phyloP scores from a whole-genome alignment of 1,139 yeast species.

The Candida frijolesensis region DNA sequence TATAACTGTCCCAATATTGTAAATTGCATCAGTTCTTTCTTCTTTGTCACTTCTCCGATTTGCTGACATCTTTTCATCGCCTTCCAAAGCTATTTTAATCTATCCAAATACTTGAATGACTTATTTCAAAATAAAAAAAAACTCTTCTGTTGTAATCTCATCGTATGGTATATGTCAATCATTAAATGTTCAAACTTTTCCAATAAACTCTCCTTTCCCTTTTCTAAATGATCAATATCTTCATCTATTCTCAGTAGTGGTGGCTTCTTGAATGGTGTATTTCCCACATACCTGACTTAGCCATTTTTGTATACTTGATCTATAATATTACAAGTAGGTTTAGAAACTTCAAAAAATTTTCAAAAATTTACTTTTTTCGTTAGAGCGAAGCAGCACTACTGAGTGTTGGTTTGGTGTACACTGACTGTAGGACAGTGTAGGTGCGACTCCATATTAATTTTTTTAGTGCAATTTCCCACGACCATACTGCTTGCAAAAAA shows the following conservation, averaged over 20 bases:
- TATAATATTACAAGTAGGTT: conserved; percentile 4
- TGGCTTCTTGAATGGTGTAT: not conserved
- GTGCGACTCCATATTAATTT: conserved; percentile 2
- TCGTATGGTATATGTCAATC: not conserved
- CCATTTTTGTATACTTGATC: conserved; percentile 42
- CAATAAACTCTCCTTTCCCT: not conserved
- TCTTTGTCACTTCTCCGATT: not conserved
- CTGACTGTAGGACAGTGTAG: not conserved
- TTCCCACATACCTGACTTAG: conserved; percentile 61
- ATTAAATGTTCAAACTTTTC: not conserved
- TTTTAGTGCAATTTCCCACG: not conserved
- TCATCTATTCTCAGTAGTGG: conserved; percentile 1
- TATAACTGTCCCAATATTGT: not conserved
- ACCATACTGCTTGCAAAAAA: not conserved
- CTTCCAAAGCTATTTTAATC: not conserved
- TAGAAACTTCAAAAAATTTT: conserved; percentile 10
- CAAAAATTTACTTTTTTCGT: conserved; percentile 7
- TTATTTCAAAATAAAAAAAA: not conserved
- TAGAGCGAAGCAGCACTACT: not conserved
- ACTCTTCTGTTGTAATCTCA: not conserved
- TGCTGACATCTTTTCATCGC: not conserved
- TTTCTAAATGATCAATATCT: not conserved
- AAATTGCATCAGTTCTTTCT: not conserved
- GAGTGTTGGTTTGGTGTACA: not conserved
- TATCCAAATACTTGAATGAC: not conserved